Evolutionary conservation across 257 asterid species (phyloP), one percentile per base, ranked within the genome.

Genomic region (Solanum pimpinellifolium): DNA sequence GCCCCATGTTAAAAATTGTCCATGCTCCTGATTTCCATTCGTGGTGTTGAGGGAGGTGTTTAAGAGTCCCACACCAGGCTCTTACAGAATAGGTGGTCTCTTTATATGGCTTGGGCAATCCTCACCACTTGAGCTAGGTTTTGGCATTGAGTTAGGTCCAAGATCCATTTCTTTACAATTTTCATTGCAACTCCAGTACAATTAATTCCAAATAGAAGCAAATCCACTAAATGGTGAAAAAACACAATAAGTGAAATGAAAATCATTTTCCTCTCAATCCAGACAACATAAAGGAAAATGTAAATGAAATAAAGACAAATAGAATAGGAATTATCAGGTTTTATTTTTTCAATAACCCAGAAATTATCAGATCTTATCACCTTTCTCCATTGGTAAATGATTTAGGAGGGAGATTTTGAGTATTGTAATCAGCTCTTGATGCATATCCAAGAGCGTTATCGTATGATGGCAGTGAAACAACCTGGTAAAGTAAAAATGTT

Each of bases 351-450:
- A 5, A 37, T 73, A 72, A 72, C 25, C 27, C 49, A 81, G 73
- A 65, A 41, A 80, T 47, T 47, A 47, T 80, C 84, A 49, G 16
- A 16, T 47, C 31, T 10, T 81, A 20, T 18, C 93, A 97, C 99
- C 99, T 95, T 90, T 95, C 95, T 76, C 99, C 99, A 86, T 87
- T 91, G 83, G 90, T 83, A 91, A 93, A 95, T 69, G 93, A 93
- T 86, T 89, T 93, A 41, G 83, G 90, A 27, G 93, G 96, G 74
- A 93, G 86, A 85, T 90, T 95, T 92, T 96, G 99, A 70, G 96
- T 97, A 91, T 97, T 97, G 92, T 94, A 97, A 91, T 97, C 99
- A 86, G 90, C 86, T 60, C 89, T 49, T 59, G 99, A 95, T 73
- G 98, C 99, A 88, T 94, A 97, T 85, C 98, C 99, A 85, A 96